Evolutionary conservation across 345 rosid genomes (phyloP).

Genomic region (Gossypium anomalum): DNA sequence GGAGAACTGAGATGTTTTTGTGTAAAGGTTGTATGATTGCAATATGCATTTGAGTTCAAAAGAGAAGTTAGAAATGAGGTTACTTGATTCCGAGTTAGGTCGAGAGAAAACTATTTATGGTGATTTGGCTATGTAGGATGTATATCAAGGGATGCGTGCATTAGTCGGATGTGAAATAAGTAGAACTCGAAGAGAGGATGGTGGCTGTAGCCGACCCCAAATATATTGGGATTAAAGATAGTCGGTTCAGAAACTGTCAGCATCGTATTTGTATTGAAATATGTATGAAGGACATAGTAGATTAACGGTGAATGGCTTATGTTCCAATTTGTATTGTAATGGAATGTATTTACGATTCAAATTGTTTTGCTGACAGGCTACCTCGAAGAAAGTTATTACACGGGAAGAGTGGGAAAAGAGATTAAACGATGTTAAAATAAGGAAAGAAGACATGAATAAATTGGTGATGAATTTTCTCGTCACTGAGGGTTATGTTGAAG

Average conservation of each 20-base stretch:
- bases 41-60: background rate
- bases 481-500: slow-evolving; percentile 95
- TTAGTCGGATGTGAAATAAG: background rate
- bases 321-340: background rate
- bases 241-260: background rate
- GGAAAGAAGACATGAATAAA: slow-evolving; percentile 94
- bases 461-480: slow-evolving; percentile 97
- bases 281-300: background rate
- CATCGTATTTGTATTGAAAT: background rate
- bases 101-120: too few relatives aligned
- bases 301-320: background rate
- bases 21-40: background rate
- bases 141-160: too few relatives aligned
- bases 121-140: too few relatives aligned
- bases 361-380: slow-evolving; percentile 36
- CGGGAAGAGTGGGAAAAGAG: slow-evolving; percentile 92
- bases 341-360: background rate
- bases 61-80: background rate
- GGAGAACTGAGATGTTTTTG: background rate
- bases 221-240: too few relatives aligned
- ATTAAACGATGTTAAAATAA: slow-evolving; percentile 72
- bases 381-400: slow-evolving; percentile 63
- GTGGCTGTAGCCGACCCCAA: background rate
- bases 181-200: background rate
- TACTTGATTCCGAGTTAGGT: too few relatives aligned